These are phyloP conservation scores for Xylaria sp. DNA, from an alignment of 2,329 filamentous ascomycete species.

Conservation along the genomic window DNA sequence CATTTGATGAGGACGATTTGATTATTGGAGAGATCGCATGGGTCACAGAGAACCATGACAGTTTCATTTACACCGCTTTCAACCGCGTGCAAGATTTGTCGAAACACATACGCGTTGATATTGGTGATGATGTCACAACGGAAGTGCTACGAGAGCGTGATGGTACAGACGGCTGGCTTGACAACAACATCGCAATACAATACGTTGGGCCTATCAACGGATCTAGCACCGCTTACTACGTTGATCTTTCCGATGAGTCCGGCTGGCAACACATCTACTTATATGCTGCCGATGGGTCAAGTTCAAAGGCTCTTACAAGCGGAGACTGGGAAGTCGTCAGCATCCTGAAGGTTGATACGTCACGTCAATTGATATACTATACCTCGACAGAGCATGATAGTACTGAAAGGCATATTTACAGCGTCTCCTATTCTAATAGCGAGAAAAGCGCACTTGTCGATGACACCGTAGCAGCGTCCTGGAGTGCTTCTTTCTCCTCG, in stretches of 20 bases:
- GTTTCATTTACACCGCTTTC: conserved; percentile 71
- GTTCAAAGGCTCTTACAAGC: conserved; percentile 66
- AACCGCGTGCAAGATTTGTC: conserved; percentile 75
- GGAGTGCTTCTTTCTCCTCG: conserved; percentile 72
- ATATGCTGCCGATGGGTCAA: conserved; percentile 65
- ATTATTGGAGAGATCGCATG: conserved; percentile 75
- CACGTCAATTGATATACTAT: conserved; percentile 69
- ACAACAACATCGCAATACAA: conserved; percentile 65
- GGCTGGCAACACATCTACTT: conserved; percentile 75
- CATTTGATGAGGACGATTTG: conserved; percentile 68
- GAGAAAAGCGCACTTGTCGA: conserved; percentile 70
- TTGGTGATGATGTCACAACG: conserved; percentile 55
- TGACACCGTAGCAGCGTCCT: conserved; percentile 66
- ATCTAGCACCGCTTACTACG: conserved; percentile 62
- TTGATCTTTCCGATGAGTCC: conserved; percentile 73
- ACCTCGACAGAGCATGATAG: conserved; percentile 72
- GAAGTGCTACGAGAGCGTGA: conserved; percentile 65
- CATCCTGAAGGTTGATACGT: conserved; percentile 68
- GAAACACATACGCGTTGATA: conserved; percentile 69
- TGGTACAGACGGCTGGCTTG: conserved; percentile 69
- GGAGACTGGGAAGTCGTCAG: conserved; percentile 73
- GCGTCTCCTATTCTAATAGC: conserved; percentile 66
- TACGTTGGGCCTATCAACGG: conserved; percentile 62
- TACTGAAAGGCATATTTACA: conserved; percentile 75
- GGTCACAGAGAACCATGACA: conserved; percentile 70